Base-by-base conservation (phyloP, 176 grass and related monocot genomes). In the barley (Hordeum vulgare) region DNA sequence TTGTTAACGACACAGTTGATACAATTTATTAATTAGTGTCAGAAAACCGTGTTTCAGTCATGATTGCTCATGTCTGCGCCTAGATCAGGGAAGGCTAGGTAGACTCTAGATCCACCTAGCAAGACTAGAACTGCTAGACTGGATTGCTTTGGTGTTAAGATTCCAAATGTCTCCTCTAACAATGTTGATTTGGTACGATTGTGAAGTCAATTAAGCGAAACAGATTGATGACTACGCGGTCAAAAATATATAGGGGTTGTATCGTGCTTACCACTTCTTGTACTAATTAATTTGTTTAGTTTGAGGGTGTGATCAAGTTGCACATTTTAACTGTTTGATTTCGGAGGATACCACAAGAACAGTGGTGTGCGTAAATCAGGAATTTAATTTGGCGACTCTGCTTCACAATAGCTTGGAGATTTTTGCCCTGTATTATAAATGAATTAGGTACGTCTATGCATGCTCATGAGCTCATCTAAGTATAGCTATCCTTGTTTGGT, bases 111-210 rank as follows among this genome's bases (percentile, higher is more conserved):
- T 87, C 79, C 29, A 88, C 69, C n/a, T 83, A 41, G 6, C 5
- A 70, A 51, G 74, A 61, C 28, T 49, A 62, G 66, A 54, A 7
- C 67, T 8, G 49, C 9, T 35, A 64, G 75, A 44, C 29, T 29
- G 11, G 57, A 36, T 49, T 12, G 4, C 36, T 78, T 70, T 15
- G 58, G 58, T 75, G 59, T 74, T 9, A 2, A 84, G 81, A 89
- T 89, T 84, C 87, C 87, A 6, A 75, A 10, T 88, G 66, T 67
- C 60, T 44, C 81, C 26, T 34, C 5, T 15, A 17, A 82, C 6
- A 31, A 7, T 78, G 18, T n/a, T 31, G 56, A 57, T 56, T 67
- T 75, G 79, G 61, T 82, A 79, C 15, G 79, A 79, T 18, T 11
- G 10, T 11, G 1, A 7, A 74, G 39, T 53, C 37, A 56, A 54